Evolutionary conservation across 768 basidiomycete species (phyloP).

Genomic region (Psilocybe cyanescens): DNA sequence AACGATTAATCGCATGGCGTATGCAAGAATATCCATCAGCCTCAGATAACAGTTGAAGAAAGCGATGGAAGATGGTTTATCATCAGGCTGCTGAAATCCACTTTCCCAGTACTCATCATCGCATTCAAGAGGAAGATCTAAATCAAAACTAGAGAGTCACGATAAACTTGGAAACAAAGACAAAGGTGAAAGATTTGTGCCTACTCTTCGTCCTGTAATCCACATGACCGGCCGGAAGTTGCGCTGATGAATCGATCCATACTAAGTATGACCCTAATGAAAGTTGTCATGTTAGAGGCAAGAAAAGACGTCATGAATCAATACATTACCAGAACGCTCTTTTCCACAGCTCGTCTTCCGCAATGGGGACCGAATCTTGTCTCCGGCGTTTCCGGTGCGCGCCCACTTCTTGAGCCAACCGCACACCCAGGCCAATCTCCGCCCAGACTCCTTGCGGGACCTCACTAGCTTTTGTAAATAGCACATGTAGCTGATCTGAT

Average conservation of each 20-base stretch:
- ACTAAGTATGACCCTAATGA: conserved; percentile 49
- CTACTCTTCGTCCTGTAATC: conserved; percentile 76
- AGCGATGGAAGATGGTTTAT: conserved; percentile 55
- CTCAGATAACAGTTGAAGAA: conserved; percentile 60
- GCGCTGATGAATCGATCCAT: conserved; percentile 52
- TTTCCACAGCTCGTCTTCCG: conserved; percentile 78
- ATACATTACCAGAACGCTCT: conserved; percentile 58
- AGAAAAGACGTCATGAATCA: neutral
- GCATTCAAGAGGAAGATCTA: conserved; percentile 65
- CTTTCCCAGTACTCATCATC: conserved; percentile 76
- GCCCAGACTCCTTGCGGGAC: conserved; percentile 64
- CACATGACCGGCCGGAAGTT: conserved; percentile 69
- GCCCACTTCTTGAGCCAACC: conserved; percentile 76
- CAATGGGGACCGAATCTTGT: conserved; percentile 31
- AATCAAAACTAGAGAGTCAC: conserved; percentile 57
- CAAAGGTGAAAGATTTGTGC: neutral
- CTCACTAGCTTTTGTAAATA: conserved; percentile 52
- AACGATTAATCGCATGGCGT: conserved; percentile 62
- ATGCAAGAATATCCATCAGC: conserved; percentile 41
- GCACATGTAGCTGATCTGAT: conserved; percentile 44
- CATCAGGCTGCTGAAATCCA: conserved; percentile 66
- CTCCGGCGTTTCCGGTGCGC: conserved; percentile 54
- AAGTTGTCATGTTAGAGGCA: neutral
- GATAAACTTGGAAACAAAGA: conserved; percentile 24
- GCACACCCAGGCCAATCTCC: conserved; percentile 67